Evolutionary conservation across 2,329 filamentous ascomycete species (phyloP), one percentile per base, ranked within the genome.

Genomic region (Ramularia endophylla): DNA sequence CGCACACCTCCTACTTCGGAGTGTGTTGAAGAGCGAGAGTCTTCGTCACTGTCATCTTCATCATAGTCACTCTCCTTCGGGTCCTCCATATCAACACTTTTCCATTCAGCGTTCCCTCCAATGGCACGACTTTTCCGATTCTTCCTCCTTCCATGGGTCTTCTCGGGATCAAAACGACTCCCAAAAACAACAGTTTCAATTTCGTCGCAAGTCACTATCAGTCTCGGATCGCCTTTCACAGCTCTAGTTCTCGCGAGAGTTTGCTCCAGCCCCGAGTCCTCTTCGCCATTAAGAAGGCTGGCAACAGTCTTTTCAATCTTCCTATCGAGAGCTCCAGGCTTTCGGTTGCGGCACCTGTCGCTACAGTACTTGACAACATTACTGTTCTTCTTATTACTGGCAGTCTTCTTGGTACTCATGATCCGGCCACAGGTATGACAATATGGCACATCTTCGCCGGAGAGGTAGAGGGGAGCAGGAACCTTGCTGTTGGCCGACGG

Each of bases 391-490:
- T 65, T 65, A 27, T 47, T 52, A 27, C 20, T 43, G 16, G 46
- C 22, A 22, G 50, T 50, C 39, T 54, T 53, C 19, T 50, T 50
- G 36, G 60, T 57, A 48, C 71, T 68, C 28, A 78, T 77, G 2
- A 76, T 67, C 29, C 76, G 66, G 1, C 78, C 76, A 49, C 76
- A 81, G 9, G 71, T 70, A 46, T 71, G 70, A 50, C 75, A 79
- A 55, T 80, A 80, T 1, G 71, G 69, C 0, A 70, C 71, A 18
- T 64, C 57, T 35, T 74, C 72, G 2, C 66, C 56, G 1, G 64
- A 64, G 18, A 80, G 63, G 51, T 80, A 81, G 36, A 72, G 41
- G n/a, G 51, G 51, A 13, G 51, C 48, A 13, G 51, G 51, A 5
- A 52, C 46, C 40, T 50, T 54, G 19, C 44, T 48, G 25, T 54